These are phyloP conservation scores for Rhodotorula glutinis DNA, from an alignment of 1,284 basidiomycete genomes.

Conservation along the genomic window DNA sequence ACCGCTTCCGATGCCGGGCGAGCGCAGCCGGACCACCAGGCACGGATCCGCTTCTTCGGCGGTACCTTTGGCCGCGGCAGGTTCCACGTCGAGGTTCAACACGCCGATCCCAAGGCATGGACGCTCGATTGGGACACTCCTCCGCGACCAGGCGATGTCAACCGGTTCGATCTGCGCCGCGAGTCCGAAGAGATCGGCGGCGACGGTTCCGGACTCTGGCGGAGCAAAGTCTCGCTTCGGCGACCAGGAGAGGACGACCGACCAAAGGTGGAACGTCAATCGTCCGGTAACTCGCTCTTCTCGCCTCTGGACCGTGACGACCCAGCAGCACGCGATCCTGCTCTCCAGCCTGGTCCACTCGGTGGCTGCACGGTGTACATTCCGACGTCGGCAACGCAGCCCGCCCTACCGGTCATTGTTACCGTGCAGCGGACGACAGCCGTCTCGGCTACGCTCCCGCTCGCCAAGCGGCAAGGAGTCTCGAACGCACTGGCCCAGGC, in stretches of 20 bases:
- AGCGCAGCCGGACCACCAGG: background rate
- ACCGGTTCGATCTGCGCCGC: background rate
- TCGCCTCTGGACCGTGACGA: conserved; percentile 7
- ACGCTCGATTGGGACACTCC: conserved; percentile 27
- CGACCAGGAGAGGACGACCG: background rate
- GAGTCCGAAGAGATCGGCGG: conserved; percentile 16
- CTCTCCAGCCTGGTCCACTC: conserved; percentile 20
- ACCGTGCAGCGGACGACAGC: conserved; percentile 18
- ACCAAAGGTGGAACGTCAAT: background rate
- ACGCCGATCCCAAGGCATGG: conserved; percentile 21
- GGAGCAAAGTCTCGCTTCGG: background rate
- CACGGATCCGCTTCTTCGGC: conserved; percentile 31
- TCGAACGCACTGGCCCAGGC: conserved; percentile 25
- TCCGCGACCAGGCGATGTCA: background rate
- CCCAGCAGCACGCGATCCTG: conserved; percentile 9
- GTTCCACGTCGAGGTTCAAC: conserved; percentile 27
- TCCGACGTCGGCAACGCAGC: conserved; percentile 9
- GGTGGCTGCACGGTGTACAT: conserved; percentile 34
- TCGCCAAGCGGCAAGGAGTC: conserved; percentile 12
- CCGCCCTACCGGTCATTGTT: conserved; percentile 26
- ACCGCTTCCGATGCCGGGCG: background rate
- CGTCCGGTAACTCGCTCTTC: conserved; percentile 11
- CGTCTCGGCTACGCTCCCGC: conserved; percentile 11
- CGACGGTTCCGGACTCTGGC: conserved; percentile 7
- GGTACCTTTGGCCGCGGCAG: conserved; percentile 15